Evolutionary conservation across 2,329 filamentous ascomycete genomes (phyloP), one percentile per base, ranked within the genome.

Genomic region (Fusarium tuaranense): DNA sequence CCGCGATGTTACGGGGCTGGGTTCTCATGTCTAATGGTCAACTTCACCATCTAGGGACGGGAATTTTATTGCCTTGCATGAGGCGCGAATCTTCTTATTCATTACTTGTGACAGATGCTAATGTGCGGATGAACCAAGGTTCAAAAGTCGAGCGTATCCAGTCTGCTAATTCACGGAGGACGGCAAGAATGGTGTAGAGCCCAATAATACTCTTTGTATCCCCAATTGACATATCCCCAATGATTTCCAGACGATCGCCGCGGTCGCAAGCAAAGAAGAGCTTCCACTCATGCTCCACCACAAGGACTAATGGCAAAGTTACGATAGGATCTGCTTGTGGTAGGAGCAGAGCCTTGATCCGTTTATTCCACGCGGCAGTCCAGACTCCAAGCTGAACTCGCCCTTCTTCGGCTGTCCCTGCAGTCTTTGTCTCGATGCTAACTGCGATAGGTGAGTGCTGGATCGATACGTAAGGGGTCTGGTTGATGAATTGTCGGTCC

Each of bases 221-320:
- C 27, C 51, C 18, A 20, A 55, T 55, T n/a, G 51, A 22, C 18
- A 55, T 36, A 55, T 55, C 27, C 51, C 51, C 30, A 34, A 55
- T 55, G 30, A 55, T 55, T 18, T 55, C 51, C 16, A 55, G n/a
- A 8, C 51, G 27, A 55, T 63, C 59, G 3, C 59, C 68, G 39
- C 51, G 44, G 27, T 70, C 68, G 14, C 39, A 70, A 9, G 68
- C 68, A 67, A 70, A 63, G 39, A 64, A 39, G 3, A 70, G 63
- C 13, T 41, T 36, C 68, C 68, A 70, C 36, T 70, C 68, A 22
- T 70, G 58, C 34, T 70, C 64, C 18, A 67, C 44, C 20, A 67
- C 62, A 9, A 70, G 38, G 9, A 70, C 53, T 4, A 70, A 39
- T 16, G 64, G 64, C 2, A 70, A 12, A 39, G 59, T 70, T 16